A percentile compares a stretch with the other conserved stretches of the same genome.
Conservation (phyloP, 2,329 filamentous ascomycete genomes). For the Arthroderma uncinatum region DNA sequence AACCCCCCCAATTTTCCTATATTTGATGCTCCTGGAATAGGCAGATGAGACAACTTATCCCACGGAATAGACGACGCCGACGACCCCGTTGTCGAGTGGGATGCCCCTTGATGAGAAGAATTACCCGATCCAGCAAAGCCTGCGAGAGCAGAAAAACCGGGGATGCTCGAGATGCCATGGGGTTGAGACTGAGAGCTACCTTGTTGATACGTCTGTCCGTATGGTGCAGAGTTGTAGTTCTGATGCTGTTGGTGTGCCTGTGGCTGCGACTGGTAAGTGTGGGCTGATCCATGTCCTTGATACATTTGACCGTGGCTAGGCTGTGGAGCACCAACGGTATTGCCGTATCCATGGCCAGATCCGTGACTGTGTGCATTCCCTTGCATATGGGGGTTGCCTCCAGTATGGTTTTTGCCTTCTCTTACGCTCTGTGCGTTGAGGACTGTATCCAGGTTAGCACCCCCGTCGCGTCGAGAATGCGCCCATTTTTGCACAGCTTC, state of each 20-base stretch:
- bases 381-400: constrained; percentile 4
- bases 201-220: not conserved
- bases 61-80: constrained; percentile 22
- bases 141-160: constrained; percentile 12
- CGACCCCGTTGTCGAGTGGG: not conserved
- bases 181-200: constrained; percentile 20
- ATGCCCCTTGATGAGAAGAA: not conserved
- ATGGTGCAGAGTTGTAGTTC: not conserved
- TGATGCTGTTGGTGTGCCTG: constrained; percentile 4
- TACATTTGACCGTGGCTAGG: not conserved
- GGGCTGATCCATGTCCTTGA: not conserved
- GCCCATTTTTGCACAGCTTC: constrained; percentile 73
- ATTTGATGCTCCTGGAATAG: constrained; percentile 31
- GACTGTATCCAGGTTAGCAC: constrained; percentile 58
- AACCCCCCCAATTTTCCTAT: constrained; percentile 26
- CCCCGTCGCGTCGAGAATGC: constrained; percentile 54
- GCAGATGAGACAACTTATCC: constrained; percentile 25
- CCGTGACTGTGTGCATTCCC: constrained; percentile 16
- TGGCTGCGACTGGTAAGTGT: not conserved
- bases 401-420: constrained; percentile 64
- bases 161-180: constrained; percentile 20
- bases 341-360: constrained; percentile 3
- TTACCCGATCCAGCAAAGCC: constrained; percentile 12
- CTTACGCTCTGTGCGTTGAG: constrained; percentile 75
- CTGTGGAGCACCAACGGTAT: not conserved